Evolutionary conservation across 805 yeast species (phyloP).

Genomic region (Yamadazyma laniorum): DNA sequence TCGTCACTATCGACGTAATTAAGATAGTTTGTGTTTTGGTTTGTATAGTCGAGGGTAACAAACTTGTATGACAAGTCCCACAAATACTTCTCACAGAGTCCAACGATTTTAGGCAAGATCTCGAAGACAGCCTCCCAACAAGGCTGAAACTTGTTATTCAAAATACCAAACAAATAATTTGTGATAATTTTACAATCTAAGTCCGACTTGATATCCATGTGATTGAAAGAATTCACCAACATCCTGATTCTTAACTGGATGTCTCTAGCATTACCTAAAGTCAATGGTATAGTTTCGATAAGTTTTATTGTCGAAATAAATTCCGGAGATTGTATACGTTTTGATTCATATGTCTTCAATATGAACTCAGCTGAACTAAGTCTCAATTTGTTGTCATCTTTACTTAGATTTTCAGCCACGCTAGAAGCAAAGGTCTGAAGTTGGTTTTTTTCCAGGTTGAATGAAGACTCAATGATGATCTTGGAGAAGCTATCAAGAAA

Average conservation of each 20-base stretch:
- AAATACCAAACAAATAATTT: conserved; percentile 52
- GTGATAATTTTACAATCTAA: conserved; percentile 30
- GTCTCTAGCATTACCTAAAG: conserved; percentile 70
- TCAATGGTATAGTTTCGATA: conserved; percentile 72
- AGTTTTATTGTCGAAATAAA: conserved; percentile 50
- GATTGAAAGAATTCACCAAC: conserved; percentile 45
- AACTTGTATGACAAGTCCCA: conserved; percentile 52
- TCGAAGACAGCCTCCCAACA: conserved; percentile 78
- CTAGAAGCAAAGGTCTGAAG: neutral
- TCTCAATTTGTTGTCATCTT: conserved; percentile 34
- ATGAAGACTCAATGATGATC: neutral
- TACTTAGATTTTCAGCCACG: conserved; percentile 9
- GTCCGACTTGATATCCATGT: conserved; percentile 11
- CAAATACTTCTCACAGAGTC: conserved; percentile 35
- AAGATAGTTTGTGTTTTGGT: conserved; percentile 17
- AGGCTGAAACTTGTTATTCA: conserved; percentile 78
- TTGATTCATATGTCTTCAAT: conserved; percentile 23
- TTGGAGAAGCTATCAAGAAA: conserved; percentile 8
- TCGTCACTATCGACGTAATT: conserved; percentile 3
- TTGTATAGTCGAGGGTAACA: conserved; percentile 18
- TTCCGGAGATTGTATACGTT: conserved; percentile 29
- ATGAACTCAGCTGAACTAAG: conserved; percentile 51
- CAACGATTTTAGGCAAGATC: conserved; percentile 45
- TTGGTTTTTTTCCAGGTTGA: neutral
- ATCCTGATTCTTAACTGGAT: conserved; percentile 65